Conservation (phyloP, 306 rosid genomes). For the Vigna angularis region DNA sequence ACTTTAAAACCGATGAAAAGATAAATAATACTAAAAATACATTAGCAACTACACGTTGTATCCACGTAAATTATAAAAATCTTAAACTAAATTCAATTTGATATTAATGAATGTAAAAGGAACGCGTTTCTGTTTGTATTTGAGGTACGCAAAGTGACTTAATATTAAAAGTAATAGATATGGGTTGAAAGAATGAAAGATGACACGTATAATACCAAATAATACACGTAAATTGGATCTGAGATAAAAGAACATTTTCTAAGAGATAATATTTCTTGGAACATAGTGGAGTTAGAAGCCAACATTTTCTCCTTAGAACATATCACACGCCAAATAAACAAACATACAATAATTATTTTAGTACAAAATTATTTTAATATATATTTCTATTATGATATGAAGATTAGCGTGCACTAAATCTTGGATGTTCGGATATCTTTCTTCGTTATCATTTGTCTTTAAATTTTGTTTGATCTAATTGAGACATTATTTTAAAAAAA, state of each 20-base stretch:
- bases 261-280: conserved; percentile 65
- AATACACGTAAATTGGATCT: conserved; percentile 24
- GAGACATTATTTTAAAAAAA: no score
- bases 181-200: not conserved
- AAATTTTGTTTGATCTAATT: no score
- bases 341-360: conserved; percentile 55
- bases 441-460: no score
- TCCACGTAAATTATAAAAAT: not conserved
- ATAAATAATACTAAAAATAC: not conserved
- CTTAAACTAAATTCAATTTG: not conserved
- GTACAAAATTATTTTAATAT: no score
- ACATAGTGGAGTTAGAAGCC: no score
- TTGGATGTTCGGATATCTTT: no score
- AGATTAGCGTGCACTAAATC: no score
- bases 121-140: not conserved
- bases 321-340: conserved; percentile 80
- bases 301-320: conserved; percentile 96
- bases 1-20: not conserved
- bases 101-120: not conserved
- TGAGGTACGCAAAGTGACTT: not conserved
- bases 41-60: not conserved
- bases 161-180: not conserved
- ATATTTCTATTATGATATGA: no score
- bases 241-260: conserved; percentile 51
- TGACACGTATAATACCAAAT: not conserved